Evolutionary conservation across 2,329 filamentous ascomycete genomes (phyloP).

Genomic region (Colletotrichum paranaense): DNA sequence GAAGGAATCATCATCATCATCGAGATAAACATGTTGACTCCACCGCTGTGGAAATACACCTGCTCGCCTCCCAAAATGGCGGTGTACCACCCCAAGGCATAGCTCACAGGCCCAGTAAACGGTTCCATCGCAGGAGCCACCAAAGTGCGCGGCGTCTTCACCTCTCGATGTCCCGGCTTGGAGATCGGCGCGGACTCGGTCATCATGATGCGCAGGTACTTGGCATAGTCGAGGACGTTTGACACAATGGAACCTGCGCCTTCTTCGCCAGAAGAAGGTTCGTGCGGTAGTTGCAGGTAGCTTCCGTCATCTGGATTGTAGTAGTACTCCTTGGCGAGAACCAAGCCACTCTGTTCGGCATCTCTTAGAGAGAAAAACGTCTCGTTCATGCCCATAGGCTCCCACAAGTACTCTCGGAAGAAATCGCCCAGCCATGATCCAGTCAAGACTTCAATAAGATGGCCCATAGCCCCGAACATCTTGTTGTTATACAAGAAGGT

Average conservation of each 20-base stretch:
- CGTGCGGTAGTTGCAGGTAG: slow-evolving; percentile 41
- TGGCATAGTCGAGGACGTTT: slow-evolving; percentile 51
- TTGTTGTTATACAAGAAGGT: slow-evolving; percentile 62
- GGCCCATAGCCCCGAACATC: slow-evolving; percentile 58
- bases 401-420: slow-evolving; percentile 54
- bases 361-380: slow-evolving; percentile 48
- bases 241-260: slow-evolving; percentile 58
- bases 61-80: slow-evolving; percentile 41
- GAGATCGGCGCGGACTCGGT: slow-evolving; percentile 42
- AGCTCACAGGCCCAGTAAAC: slow-evolving; percentile 39
- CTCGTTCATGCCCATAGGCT: slow-evolving; percentile 58
- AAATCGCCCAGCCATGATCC: slow-evolving; percentile 51
- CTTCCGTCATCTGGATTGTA: slow-evolving; percentile 45
- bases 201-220: slow-evolving; percentile 47
- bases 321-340: slow-evolving; percentile 55
- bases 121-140: slow-evolving; percentile 14
- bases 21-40: slow-evolving; percentile 41
- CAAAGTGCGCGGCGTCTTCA: slow-evolving; percentile 43
- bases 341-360: slow-evolving; percentile 39
- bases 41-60: slow-evolving; percentile 45
- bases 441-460: slow-evolving; percentile 58
- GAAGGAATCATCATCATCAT: slow-evolving; percentile 48
- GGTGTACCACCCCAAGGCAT: slow-evolving; percentile 45
- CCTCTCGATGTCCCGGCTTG: slow-evolving; percentile 39
- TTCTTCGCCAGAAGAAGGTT: slow-evolving; percentile 45